Evolutionary conservation across 768 basidiomycete species (phyloP).

Genomic region (Psilocybe subaeruginosa): DNA sequence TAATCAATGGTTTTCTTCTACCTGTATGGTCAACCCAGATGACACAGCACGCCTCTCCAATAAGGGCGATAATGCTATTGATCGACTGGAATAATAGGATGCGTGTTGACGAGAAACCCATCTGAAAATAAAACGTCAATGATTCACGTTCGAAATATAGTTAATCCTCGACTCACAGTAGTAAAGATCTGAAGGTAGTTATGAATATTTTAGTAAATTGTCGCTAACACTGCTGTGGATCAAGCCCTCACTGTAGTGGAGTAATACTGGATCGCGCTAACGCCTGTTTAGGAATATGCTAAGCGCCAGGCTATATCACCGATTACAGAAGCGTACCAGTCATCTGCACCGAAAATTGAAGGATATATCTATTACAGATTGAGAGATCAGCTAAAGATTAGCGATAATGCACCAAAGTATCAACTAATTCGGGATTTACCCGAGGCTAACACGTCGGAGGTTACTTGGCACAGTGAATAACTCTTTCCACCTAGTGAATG

Average conservation of each 20-base stretch:
- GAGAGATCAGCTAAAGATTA: not conserved
- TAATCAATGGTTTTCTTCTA: constrained; percentile 40
- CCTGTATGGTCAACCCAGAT: constrained; percentile 47
- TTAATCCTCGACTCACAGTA: constrained; percentile 24
- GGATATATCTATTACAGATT: constrained; percentile 35
- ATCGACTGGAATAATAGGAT: constrained; percentile 56
- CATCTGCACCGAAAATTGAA: constrained; percentile 64
- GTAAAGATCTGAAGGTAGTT: constrained; percentile 33
- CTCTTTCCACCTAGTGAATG: constrained; percentile 34
- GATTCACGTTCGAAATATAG: not conserved
- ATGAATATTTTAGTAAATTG: not conserved
- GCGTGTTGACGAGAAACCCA: constrained; percentile 46
- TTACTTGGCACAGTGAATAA: constrained; percentile 45
- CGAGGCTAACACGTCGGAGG: constrained; percentile 48
- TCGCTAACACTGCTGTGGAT: no score
- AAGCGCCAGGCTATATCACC: not conserved
- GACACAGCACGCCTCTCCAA: constrained; percentile 52
- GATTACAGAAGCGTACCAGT: constrained; percentile 37
- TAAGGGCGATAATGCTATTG: constrained; percentile 55
- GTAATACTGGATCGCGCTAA: constrained; percentile 60
- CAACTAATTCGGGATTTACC: constrained; percentile 21
- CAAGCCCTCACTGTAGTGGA: constrained; percentile 38
- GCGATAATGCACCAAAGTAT: no score
- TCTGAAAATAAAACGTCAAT: constrained; percentile 27
- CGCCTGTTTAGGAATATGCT: constrained; percentile 24